A percentile compares a stretch with the other conserved stretches of the same genome.
These are phyloP conservation scores for Grifola frondosa DNA, from an alignment of 1,284 basidiomycete genomes.

Conservation along the genomic window DNA sequence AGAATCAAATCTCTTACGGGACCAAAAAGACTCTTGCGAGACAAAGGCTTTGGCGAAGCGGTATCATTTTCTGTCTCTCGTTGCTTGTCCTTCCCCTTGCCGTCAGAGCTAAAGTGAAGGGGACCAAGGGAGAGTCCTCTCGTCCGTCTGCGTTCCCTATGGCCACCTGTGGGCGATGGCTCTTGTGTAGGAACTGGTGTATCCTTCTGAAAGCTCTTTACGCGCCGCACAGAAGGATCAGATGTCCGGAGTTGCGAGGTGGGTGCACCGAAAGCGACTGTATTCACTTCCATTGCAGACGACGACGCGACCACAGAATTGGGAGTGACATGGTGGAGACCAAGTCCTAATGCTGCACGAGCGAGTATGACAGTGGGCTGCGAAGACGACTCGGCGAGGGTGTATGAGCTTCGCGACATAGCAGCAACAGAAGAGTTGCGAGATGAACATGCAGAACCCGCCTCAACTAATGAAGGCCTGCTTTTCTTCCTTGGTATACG, in stretches of 20 bases:
- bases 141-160: constrained; percentile 39
- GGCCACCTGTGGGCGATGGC: constrained; percentile 18
- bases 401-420: constrained; percentile 15
- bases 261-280: constrained; percentile 30
- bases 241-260: constrained; percentile 16
- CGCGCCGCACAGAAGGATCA: constrained; percentile 34
- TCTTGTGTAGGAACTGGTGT: constrained; percentile 18
- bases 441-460: constrained; percentile 13
- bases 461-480: constrained; percentile 7
- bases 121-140: constrained; percentile 47
- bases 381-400: constrained; percentile 23
- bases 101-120: constrained; percentile 39
- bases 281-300: constrained; percentile 41
- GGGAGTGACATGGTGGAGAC: constrained; percentile 53
- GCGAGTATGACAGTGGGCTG: constrained; percentile 49
- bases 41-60: constrained; percentile 36
- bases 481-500: constrained; percentile 5
- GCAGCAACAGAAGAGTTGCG: constrained; percentile 20
- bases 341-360: constrained; percentile 57
- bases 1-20: constrained; percentile 38
- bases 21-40: constrained; percentile 60
- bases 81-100: constrained; percentile 43
- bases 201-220: constrained; percentile 49
- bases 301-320: constrained; percentile 41
- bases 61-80: constrained; percentile 15